Base-by-base conservation (phyloP, 2,329 filamentous ascomycete genomes). In the Phaeosphaeriaceae sp. region DNA sequence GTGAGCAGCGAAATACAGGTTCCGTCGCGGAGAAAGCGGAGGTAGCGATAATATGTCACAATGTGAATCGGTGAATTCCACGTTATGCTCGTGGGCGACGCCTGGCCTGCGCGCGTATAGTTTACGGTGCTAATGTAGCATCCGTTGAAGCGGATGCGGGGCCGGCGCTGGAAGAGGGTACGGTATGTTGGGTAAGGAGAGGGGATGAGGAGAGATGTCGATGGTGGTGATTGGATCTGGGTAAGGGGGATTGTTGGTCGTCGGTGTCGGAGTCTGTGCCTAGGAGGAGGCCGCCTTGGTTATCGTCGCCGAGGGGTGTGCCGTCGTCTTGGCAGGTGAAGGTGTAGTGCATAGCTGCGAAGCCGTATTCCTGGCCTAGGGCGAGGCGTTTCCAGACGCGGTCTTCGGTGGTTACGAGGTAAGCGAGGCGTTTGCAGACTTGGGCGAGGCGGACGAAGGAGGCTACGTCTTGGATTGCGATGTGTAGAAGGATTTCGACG, bases 121-220 rank as follows among this genome's bases (percentile, higher is more conserved):
- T 97, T 97, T 50, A 96, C 92, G 0, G 93, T 97, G 72, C 87
- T 90, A 73, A 99, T 97, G 77, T 99, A 99, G 74, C 91, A 89
- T 20, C 94, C 94, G 65, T 94, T 94, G 79, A 96, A 99, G 49
- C 94, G 90, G 52, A 97, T 82, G 35, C 94, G 87, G 2, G 94
- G 93, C 12, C 92, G 88, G 4, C 80, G 78, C 32, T 88, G 89
- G 77, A 96, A 96, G 78, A 96, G 90, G 44, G 77, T 74, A 64
- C 83, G 84, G 73, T 66, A 80, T 40, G 74, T 76, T 17, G 71
- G 70, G 54, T 76, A 76, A 12, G 54, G 41, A 2, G 66, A 52
- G 5, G 72, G 73, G 9, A 75, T 69, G 9, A 75, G 62, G 23
- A 68, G 60, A 11, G 68, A 48, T 0, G 73, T 69, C 2, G 65